phyloP scores from a whole-genome alignment of 2,329 filamentous ascomycete genomes.

The Malbranchea zuffiana region DNA sequence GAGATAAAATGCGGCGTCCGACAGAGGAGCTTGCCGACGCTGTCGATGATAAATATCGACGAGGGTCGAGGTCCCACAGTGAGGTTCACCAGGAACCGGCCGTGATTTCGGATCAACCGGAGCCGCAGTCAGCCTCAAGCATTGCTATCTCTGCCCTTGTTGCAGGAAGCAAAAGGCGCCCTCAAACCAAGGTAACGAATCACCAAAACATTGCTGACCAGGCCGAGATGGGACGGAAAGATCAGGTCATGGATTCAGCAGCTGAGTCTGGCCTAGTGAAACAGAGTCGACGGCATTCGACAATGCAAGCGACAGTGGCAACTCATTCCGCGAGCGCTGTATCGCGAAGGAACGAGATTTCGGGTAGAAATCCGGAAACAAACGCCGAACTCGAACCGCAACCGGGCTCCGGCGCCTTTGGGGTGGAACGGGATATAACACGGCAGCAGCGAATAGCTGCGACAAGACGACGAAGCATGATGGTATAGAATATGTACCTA shows the following conservation, averaged over 20 bases:
- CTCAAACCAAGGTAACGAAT: conserved; percentile 14
- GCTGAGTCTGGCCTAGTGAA: too few relatives aligned
- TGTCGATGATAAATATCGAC: conserved; percentile 47
- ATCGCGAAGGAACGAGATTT: too few relatives aligned
- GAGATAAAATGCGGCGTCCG: conserved; percentile 73
- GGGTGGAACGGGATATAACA: neutral
- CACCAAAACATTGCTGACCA: too few relatives aligned
- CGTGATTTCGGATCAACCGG: conserved; percentile 12
- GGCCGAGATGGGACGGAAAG: too few relatives aligned
- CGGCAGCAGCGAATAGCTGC: conserved; percentile 20
- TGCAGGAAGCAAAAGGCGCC: conserved; percentile 14
- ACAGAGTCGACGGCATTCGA: conserved; percentile 1
- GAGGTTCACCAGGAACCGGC: conserved; percentile 31
- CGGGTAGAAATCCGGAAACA: too few relatives aligned
- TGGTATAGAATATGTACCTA: conserved; percentile 21
- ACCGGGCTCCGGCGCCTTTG: neutral
- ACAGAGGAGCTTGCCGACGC: conserved; percentile 67
- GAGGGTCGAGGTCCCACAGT: conserved; percentile 37
- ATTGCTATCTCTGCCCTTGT: conserved; percentile 16
- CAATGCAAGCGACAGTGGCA: too few relatives aligned
- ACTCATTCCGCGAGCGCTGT: too few relatives aligned
- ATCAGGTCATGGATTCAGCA: too few relatives aligned
- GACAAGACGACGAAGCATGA: conserved; percentile 32
- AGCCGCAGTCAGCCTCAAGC: conserved; percentile 13
- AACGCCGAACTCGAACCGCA: neutral